phyloP scores from a whole-genome alignment of 768 basidiomycete genomes.

The Amanita rubescens region DNA sequence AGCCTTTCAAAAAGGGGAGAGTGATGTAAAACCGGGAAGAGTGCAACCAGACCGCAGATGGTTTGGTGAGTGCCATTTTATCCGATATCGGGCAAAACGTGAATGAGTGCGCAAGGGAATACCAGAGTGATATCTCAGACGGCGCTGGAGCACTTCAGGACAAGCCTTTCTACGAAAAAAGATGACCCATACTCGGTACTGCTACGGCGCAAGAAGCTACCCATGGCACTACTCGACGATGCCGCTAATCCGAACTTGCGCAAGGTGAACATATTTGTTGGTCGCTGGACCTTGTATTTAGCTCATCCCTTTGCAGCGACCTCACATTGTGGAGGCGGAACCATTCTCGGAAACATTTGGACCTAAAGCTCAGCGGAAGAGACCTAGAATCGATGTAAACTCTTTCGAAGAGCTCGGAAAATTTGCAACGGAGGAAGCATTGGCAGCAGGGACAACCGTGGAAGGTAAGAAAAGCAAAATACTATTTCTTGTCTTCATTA shows the following conservation, averaged over 20 bases:
- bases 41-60: slow-evolving; percentile 94
- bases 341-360: slow-evolving; percentile 94
- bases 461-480: slow-evolving; percentile 33
- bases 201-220: slow-evolving; percentile 88
- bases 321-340: slow-evolving; percentile 95
- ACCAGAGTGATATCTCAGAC: slow-evolving; percentile 97
- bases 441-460: slow-evolving; percentile 32
- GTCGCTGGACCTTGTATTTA: background rate
- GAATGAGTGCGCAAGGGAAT: slow-evolving; percentile 53
- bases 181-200: slow-evolving; percentile 96
- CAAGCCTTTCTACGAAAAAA: slow-evolving; percentile 75
- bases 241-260: slow-evolving; percentile 71
- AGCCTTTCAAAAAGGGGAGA: slow-evolving; percentile 93
- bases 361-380: slow-evolving; percentile 90
- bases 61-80: slow-evolving; percentile 67
- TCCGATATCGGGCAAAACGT: slow-evolving; percentile 4
- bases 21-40: slow-evolving; percentile 81
- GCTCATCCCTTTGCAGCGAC: slow-evolving; percentile 40
- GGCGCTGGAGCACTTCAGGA: slow-evolving; percentile 93
- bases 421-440: slow-evolving; percentile 47
- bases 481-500: background rate
- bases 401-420: slow-evolving; percentile 87
- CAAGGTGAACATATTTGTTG: slow-evolving; percentile 42
- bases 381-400: slow-evolving; percentile 79
- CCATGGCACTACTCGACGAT: slow-evolving; percentile 93